Evolutionary conservation across 805 yeast genomes (phyloP).

Genomic region (Saccharomycopsis fibuligera): DNA sequence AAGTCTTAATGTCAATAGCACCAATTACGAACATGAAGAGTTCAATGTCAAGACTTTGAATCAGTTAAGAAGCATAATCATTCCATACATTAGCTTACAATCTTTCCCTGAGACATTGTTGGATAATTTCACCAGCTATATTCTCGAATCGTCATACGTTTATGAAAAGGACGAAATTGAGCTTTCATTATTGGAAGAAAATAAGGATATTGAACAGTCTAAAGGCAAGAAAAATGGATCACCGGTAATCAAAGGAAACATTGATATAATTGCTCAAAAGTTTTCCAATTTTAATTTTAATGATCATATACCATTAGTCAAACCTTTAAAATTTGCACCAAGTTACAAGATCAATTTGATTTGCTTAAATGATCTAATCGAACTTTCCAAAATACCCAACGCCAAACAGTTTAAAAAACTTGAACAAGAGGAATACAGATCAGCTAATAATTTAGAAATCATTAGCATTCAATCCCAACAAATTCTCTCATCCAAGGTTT

Average conservation of each 20-base stretch:
- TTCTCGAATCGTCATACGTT: slow-evolving; percentile 56
- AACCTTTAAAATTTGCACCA: slow-evolving; percentile 36
- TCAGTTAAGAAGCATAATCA: slow-evolving; percentile 34
- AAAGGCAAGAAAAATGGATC: not conserved
- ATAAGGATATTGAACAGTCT: not conserved
- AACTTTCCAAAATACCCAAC: slow-evolving; percentile 30
- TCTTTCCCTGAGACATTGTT: slow-evolving; percentile 30
- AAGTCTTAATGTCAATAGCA: slow-evolving; percentile 32
- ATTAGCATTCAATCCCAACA: slow-evolving; percentile 21
- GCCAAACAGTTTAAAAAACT: not conserved
- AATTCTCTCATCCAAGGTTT: slow-evolving; percentile 26
- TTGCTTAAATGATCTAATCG: slow-evolving; percentile 51
- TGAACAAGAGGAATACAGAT: not conserved
- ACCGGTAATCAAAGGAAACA: slow-evolving; percentile 23
- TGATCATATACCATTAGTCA: slow-evolving; percentile 59
- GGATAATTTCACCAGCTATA: slow-evolving; percentile 37
- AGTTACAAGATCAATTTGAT: slow-evolving; percentile 44
- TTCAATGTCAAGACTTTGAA: slow-evolving; percentile 42
- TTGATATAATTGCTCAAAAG: slow-evolving; percentile 33
- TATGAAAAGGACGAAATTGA: slow-evolving; percentile 56
- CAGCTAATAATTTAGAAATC: not conserved
- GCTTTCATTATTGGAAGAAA: slow-evolving; percentile 27
- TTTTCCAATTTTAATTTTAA: slow-evolving; percentile 39
- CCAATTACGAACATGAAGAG: slow-evolving; percentile 33
- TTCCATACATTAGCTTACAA: slow-evolving; percentile 33